Base-by-base conservation (phyloP, 805 yeast genomes). In the Starmerella stigmatis region DNA sequence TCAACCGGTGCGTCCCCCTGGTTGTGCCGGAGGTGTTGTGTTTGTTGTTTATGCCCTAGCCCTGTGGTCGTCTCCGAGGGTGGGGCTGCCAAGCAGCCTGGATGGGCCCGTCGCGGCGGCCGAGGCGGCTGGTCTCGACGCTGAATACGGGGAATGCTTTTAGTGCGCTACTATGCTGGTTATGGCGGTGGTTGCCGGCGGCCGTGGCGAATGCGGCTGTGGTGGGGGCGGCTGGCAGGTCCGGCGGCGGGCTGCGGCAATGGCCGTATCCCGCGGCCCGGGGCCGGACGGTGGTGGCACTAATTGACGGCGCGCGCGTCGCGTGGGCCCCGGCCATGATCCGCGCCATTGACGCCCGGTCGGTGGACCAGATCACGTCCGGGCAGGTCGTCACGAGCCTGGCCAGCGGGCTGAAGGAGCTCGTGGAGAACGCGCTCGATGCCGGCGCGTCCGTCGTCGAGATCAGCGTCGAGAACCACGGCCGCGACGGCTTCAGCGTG, bases 351-450 rank as follows among this genome's bases (percentile, higher is more conserved):
- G 68, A 66, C 28, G 51, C 52, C 1, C 54, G 56, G 9, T 94
- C 88, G 53, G 71, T 86, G 6, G 84, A 82, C 52, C 69, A 72
- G 48, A 76, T 89, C 46, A 86, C 96, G 0, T 85, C 96, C 0
- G 96, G 96, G 0, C 98, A 92, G 61, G 97, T 92, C 12, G 82
- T 92, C 11, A 74, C 79, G 5, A 94, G 84, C 55, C 63, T 92
- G 34, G 68, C 75, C 0, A 76, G 89, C 0, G 81, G 84, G 0
- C 78, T 81, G 25, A 89, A 89, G 59, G 98, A 89, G 60, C 64
- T 88, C 1, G 70, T 92, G 2, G 98, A 89, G 57, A 89, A 89
- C 60, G 67, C 92, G 25, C 65, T 89, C 6, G 98, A 92, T 64
- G 92, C 96, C 0, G 62, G 70, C 19, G 73, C 92, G 9, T 68